Conservation (phyloP, 2,329 filamentous ascomycete species). For the Penicillium crustosum region DNA sequence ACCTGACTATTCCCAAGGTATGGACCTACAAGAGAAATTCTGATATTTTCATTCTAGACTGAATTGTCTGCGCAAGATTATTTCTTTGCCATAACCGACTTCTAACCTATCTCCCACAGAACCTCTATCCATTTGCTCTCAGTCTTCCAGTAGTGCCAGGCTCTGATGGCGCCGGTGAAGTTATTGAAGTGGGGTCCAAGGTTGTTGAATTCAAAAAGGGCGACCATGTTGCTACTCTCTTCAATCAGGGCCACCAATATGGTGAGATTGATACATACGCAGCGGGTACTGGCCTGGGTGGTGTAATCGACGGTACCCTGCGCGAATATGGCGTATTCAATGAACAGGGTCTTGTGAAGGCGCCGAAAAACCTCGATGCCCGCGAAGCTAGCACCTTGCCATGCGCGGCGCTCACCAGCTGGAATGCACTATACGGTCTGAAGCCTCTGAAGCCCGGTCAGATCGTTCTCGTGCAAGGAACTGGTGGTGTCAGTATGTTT, state of each 20-base stretch:
- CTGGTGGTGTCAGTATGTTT: conserved; percentile 61
- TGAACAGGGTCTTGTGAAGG: conserved; percentile 65
- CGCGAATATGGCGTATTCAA: conserved; percentile 67
- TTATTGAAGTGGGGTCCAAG: conserved; percentile 54
- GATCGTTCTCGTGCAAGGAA: conserved; percentile 61
- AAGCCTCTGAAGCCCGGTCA: conserved; percentile 54
- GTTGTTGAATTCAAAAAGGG: conserved; percentile 59
- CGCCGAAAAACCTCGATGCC: conserved; percentile 57
- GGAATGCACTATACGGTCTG: conserved; percentile 65
- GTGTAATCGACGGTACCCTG: conserved; percentile 65
- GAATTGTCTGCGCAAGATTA: not conserved
- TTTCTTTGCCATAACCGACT: not conserved
- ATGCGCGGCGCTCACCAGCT: conserved; percentile 64
- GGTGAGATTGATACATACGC: conserved; percentile 46
- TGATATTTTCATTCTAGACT: not conserved
- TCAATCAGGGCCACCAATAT: conserved; percentile 58
- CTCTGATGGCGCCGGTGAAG: conserved; percentile 46
- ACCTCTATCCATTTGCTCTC: conserved; percentile 35
- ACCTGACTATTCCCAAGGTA: conserved; percentile 49
- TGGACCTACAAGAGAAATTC: conserved; percentile 16
- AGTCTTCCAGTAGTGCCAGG: conserved; percentile 34
- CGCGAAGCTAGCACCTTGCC: conserved; percentile 58
- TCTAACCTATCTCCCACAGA: conserved; percentile 21
- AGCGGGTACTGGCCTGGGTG: conserved; percentile 62
- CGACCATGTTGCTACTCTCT: conserved; percentile 59